A percentile compares a stretch with the other conserved stretches of the same genome.
Conservation (phyloP, 495 filamentous ascomycete genomes). For the Mycothermus thermophilus region DNA sequence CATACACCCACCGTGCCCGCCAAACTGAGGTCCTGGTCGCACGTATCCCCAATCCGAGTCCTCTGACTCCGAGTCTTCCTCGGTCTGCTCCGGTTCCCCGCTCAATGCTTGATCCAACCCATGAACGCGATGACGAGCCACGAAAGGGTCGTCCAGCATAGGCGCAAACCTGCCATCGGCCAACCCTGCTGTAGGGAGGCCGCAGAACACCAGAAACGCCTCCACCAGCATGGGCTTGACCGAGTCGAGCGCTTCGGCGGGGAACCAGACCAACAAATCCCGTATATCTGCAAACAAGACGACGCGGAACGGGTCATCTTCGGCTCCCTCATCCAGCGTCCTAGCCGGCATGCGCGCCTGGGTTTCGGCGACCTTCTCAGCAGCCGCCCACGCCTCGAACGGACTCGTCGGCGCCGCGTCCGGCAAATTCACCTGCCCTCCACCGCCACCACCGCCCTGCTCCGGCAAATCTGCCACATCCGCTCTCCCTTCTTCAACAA, state of each 20-base stretch:
- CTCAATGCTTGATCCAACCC: no score
- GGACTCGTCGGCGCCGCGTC: no score
- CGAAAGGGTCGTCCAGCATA: constrained; percentile 24
- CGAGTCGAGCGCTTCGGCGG: constrained; percentile 16
- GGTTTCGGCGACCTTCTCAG: constrained; percentile 39
- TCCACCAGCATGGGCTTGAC: constrained; percentile 41
- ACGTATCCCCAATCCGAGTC: no score
- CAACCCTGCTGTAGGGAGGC: constrained; percentile 41
- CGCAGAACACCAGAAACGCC: constrained; percentile 55
- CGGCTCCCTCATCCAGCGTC: constrained; percentile 44
- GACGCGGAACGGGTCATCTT: constrained; percentile 67
- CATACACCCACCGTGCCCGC: constrained; percentile 20
- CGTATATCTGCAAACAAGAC: constrained; percentile 67
- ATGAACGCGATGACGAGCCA: constrained; percentile 10
- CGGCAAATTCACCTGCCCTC: no score
- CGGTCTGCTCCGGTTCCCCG: no score
- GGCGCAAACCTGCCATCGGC: constrained; percentile 5
- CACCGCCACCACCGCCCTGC: no score
- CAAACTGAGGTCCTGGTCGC: constrained; percentile 31
- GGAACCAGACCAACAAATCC: constrained; percentile 44
- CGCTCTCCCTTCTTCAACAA: constrained; percentile 23
- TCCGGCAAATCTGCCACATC: constrained; percentile 25
- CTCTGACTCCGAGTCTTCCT: no score
- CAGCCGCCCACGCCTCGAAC: constrained; percentile 44
- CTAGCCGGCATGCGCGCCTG: constrained; percentile 49